Percentiles rank a stretch among this genome's conserved stretches.
phyloP scores from a whole-genome alignment of 441 rosid genomes.

The Mallotus japonicus region DNA sequence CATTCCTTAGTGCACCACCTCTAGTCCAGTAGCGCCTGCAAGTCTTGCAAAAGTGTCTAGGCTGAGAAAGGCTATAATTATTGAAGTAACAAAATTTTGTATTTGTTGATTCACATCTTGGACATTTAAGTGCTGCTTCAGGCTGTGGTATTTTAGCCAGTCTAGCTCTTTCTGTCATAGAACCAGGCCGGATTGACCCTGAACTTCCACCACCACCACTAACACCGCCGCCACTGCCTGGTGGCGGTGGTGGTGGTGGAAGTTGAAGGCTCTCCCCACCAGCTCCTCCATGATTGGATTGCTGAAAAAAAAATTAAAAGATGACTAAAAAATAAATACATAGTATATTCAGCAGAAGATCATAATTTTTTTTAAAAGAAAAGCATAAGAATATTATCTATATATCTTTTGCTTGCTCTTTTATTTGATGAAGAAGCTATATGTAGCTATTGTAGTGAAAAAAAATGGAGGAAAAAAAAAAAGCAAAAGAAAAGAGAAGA shows the following conservation, averaged over 20 bases:
- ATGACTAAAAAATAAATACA: slow-evolving; percentile 18
- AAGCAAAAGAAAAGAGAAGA: no score
- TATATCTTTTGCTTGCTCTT: slow-evolving; percentile 25
- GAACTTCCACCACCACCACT: slow-evolving; percentile 39
- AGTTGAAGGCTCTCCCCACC: slow-evolving; percentile 29
- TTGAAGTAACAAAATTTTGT: slow-evolving; percentile 96
- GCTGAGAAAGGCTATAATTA: slow-evolving; percentile 93
- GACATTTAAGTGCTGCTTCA: slow-evolving; percentile 75
- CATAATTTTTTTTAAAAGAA: slow-evolving; percentile 14
- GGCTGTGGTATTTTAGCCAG: slow-evolving; percentile 75
- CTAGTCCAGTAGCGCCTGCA: slow-evolving; percentile 95
- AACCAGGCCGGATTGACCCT: slow-evolving; percentile 62
- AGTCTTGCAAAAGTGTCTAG: slow-evolving; percentile 92
- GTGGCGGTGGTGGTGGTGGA: slow-evolving; percentile 39
- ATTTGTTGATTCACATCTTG: slow-evolving; percentile 88
- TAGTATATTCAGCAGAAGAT: slow-evolving; percentile 29
- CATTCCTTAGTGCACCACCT: slow-evolving; percentile 81
- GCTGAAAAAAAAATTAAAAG: slow-evolving; percentile 34
- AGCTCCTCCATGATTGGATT: slow-evolving; percentile 39
- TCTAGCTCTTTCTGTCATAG: slow-evolving; percentile 84
- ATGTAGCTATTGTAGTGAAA: slow-evolving; percentile 12
- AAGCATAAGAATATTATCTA: slow-evolving; percentile 36
- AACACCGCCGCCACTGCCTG: slow-evolving; percentile 36
- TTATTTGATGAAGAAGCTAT: slow-evolving; percentile 32
- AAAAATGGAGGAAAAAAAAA: neutral